These are phyloP conservation scores for Claviceps sp. DNA, from an alignment of 2,329 filamentous ascomycete genomes.

Conservation along the genomic window DNA sequence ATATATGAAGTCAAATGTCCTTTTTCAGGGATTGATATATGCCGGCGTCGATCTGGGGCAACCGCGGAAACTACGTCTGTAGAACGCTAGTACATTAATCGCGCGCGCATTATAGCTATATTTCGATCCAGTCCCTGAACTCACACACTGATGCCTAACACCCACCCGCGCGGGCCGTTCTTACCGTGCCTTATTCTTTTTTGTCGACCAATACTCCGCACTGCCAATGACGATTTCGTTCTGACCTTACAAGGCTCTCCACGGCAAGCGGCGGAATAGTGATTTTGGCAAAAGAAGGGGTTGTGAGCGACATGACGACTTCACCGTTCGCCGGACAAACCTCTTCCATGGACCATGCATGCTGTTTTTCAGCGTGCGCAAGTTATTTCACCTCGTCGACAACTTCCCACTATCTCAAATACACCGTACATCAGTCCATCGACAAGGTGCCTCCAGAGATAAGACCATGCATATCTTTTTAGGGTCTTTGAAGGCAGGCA, in stretches of 20 bases:
- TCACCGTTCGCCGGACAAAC: constrained; percentile 28
- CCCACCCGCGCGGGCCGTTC: not conserved
- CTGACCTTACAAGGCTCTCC: constrained; percentile 28
- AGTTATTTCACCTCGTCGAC: constrained; percentile 27
- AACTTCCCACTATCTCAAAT: too few species aligned
- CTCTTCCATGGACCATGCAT: constrained; percentile 25
- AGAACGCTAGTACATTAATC: not conserved
- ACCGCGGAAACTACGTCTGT: not conserved
- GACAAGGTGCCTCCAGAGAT: too few species aligned
- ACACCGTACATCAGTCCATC: too few species aligned
- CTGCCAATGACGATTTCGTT: constrained; percentile 40
- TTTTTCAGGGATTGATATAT: not conserved
- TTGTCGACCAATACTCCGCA: constrained; percentile 37
- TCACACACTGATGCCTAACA: not conserved
- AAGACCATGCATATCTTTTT: too few species aligned
- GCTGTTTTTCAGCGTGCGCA: constrained; percentile 20
- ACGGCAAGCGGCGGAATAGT: constrained; percentile 26
- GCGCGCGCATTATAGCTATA: not conserved
- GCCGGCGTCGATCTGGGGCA: not conserved
- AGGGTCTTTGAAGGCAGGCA: too few species aligned
- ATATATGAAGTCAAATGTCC: too few species aligned
- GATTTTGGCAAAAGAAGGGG: constrained; percentile 34
- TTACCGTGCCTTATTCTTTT: constrained; percentile 18
- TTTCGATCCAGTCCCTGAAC: not conserved
- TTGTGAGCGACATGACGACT: constrained; percentile 34